A percentile compares a stretch with the other conserved stretches of the same genome.
These are phyloP conservation scores for Exophiala dermatitidis DNA, from an alignment of 2,329 filamentous ascomycete species.

Conservation along the genomic window DNA sequence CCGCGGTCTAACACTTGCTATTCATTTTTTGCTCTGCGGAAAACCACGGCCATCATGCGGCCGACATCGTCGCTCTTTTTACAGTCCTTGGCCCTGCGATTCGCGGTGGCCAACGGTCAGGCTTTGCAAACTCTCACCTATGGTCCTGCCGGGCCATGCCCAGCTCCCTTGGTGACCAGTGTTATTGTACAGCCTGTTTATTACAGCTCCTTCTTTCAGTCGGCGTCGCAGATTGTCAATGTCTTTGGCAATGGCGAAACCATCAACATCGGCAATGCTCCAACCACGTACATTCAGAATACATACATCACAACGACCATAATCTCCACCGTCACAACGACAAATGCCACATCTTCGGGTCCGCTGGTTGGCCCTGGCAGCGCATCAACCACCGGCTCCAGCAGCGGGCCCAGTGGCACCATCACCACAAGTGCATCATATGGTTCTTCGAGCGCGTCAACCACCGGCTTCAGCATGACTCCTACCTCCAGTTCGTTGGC, in stretches of 20 bases:
- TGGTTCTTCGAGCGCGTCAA: not conserved
- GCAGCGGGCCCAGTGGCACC: constrained; percentile 2
- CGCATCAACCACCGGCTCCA: constrained; percentile 2
- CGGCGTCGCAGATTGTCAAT: constrained; percentile 22
- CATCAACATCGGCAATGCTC: constrained; percentile 22
- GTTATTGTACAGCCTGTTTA: constrained; percentile 17
- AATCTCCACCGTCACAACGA: constrained; percentile 10
- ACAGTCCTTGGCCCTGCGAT: constrained; percentile 11
- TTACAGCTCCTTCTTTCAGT: constrained; percentile 24
- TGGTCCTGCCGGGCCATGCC: constrained; percentile 17
- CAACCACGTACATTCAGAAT: constrained; percentile 20
- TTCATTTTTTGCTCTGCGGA: constrained; percentile 4
- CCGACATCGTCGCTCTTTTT: constrained; percentile 16
- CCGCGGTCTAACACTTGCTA: constrained; percentile 17
- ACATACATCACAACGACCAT: constrained; percentile 24
- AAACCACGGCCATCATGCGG: constrained; percentile 17
- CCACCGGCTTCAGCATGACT: not conserved
- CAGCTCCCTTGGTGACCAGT: constrained; percentile 15
- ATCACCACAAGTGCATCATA: constrained; percentile 1
- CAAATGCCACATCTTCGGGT: not conserved
- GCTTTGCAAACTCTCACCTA: constrained; percentile 13
- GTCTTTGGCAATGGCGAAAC: constrained; percentile 21
- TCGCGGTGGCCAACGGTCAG: constrained; percentile 17
- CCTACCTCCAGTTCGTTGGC: not conserved
- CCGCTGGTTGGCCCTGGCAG: not conserved